These are phyloP conservation scores for Alternaria infectoria DNA, from an alignment of 2,329 filamentous ascomycete species.

Conservation along the genomic window DNA sequence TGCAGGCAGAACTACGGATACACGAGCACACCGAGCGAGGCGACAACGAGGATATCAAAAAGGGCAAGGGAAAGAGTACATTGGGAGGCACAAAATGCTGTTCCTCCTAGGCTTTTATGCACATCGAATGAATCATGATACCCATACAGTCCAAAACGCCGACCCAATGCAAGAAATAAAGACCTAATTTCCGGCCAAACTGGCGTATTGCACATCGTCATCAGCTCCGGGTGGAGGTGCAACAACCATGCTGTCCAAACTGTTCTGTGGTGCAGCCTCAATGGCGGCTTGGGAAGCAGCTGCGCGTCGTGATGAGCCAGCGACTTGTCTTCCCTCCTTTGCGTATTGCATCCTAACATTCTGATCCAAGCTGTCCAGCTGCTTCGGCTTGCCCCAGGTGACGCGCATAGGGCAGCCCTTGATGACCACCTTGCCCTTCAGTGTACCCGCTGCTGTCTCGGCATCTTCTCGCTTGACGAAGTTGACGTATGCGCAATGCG, in stretches of 20 bases:
- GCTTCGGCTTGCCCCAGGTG: slow-evolving; percentile 91
- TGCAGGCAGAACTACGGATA: slow-evolving; percentile 74
- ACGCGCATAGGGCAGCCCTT: slow-evolving; percentile 89
- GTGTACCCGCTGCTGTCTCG: slow-evolving; percentile 82
- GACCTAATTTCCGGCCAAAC: slow-evolving; percentile 75
- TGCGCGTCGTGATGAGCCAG: slow-evolving; percentile 33
- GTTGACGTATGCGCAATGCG: slow-evolving; percentile 96
- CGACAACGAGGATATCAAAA: slow-evolving; percentile 89
- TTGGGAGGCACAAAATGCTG: slow-evolving; percentile 48
- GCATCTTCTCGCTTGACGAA: slow-evolving; percentile 84
- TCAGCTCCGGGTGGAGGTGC: slow-evolving; percentile 80
- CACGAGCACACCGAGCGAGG: slow-evolving; percentile 90
- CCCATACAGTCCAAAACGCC: slow-evolving; percentile 38
- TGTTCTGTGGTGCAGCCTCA: slow-evolving; percentile 50
- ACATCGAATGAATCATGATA: slow-evolving; percentile 38
- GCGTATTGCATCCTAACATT: slow-evolving; percentile 84
- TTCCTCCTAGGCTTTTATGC: slow-evolving; percentile 42
- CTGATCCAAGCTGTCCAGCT: slow-evolving; percentile 87
- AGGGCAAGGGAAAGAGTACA: slow-evolving; percentile 55
- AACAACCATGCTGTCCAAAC: slow-evolving; percentile 57
- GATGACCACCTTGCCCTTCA: slow-evolving; percentile 87
- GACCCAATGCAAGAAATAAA: slow-evolving; percentile 24
- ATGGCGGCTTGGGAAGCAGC: slow-evolving; percentile 48
- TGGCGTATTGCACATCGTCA: slow-evolving; percentile 84
- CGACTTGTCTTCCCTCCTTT: slow-evolving; percentile 68